Evolutionary conservation across 2,329 filamentous ascomycete genomes (phyloP).

Genomic region (Fusarium sp.): DNA sequence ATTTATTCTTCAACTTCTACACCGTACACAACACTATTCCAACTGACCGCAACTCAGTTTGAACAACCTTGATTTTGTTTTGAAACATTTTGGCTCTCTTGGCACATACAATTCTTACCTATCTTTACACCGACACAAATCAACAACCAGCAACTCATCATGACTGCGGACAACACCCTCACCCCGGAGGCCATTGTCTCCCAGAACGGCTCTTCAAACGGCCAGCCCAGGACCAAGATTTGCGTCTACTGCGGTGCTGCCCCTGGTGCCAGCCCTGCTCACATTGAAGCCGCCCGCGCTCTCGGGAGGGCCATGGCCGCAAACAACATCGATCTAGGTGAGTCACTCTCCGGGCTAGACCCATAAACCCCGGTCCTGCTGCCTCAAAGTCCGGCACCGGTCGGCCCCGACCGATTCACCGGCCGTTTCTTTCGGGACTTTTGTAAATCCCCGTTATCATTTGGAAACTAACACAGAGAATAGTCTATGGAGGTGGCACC

Average conservation of each 20-base stretch:
- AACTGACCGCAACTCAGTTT: not conserved
- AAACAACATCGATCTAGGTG: conserved; percentile 81
- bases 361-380: not conserved
- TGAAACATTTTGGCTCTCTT: not conserved
- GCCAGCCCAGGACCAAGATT: conserved; percentile 70
- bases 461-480: conserved; percentile 12
- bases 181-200: conserved; percentile 19
- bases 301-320: conserved; percentile 81
- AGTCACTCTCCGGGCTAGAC: conserved; percentile 36
- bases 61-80: not conserved
- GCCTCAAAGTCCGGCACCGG: conserved; percentile 12
- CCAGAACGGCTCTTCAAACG: conserved; percentile 45
- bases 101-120: not conserved
- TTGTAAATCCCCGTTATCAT: not conserved
- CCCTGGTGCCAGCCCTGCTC: conserved; percentile 76
- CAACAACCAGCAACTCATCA: conserved; percentile 27
- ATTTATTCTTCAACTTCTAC: conserved; percentile 10
- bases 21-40: conserved; percentile 1
- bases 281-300: conserved; percentile 81
- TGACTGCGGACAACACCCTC: conserved; percentile 45
- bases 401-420: not conserved
- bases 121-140: not conserved
- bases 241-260: conserved; percentile 96
- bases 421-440: not conserved
- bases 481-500: conserved; percentile 94